phyloP scores from a whole-genome alignment of 2,329 filamentous ascomycete genomes.

The Trichoderma harzianum region DNA sequence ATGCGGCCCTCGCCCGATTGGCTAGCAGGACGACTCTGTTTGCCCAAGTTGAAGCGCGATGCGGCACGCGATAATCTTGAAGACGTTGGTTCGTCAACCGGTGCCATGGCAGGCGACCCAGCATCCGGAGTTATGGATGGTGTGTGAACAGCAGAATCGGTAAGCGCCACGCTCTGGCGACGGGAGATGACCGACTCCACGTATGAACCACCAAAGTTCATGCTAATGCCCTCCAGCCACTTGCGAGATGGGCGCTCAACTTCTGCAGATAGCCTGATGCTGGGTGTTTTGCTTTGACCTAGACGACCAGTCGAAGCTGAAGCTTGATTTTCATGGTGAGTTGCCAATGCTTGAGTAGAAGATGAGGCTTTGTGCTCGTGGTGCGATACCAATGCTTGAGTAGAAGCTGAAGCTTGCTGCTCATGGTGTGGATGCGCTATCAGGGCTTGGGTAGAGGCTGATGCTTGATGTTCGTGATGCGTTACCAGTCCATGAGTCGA shows the following conservation, averaged over 20 bases:
- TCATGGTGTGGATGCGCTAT: constrained; percentile 23
- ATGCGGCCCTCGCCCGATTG: constrained; percentile 57
- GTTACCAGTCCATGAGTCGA: background rate
- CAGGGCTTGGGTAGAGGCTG: constrained; percentile 19
- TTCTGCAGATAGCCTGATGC: constrained; percentile 55
- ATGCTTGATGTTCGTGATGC: constrained; percentile 27
- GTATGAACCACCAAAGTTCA: constrained; percentile 30
- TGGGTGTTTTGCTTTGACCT: constrained; percentile 40
- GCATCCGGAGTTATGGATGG: constrained; percentile 37
- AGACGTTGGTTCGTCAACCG: constrained; percentile 51
- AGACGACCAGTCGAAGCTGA: constrained; percentile 23
- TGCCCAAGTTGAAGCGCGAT: constrained; percentile 48
- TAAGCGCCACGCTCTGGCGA: constrained; percentile 50
- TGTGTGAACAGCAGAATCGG: constrained; percentile 44
- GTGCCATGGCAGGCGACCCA: constrained; percentile 40
- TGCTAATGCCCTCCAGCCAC: constrained; percentile 39
- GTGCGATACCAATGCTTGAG: background rate
- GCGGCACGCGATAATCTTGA: constrained; percentile 57
- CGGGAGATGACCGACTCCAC: constrained; percentile 38
- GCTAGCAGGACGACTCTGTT: constrained; percentile 54
- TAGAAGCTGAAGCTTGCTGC: constrained; percentile 25
- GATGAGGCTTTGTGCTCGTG: background rate
- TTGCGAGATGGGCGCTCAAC: constrained; percentile 47
- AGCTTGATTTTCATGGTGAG: constrained; percentile 27
- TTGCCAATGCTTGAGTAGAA: background rate